phyloP scores from a whole-genome alignment of 2,329 filamentous ascomycete genomes.

The Cercospora sp. region DNA sequence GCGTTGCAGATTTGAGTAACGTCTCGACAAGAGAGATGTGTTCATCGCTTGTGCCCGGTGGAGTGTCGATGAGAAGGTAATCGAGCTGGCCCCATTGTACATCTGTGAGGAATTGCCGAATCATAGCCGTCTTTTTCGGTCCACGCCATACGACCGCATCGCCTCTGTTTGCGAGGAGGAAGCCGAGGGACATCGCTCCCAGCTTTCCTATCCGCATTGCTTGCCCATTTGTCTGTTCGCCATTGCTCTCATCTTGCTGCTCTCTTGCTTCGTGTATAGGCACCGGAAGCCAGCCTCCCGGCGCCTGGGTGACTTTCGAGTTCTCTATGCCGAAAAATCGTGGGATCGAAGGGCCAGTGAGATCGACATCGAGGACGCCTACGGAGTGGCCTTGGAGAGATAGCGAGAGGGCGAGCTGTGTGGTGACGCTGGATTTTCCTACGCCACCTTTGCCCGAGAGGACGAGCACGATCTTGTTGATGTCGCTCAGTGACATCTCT shows the following conservation, averaged over 20 bases:
- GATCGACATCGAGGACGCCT: conserved; percentile 91
- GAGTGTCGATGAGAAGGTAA: conserved; percentile 91
- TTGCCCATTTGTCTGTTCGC: conserved; percentile 16
- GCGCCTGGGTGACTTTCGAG: conserved; percentile 86
- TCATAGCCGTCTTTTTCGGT: conserved; percentile 99
- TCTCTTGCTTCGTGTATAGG: conserved; percentile 65
- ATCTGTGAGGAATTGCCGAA: conserved; percentile 90
- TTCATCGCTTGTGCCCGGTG: conserved; percentile 93
- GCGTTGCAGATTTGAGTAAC: conserved; percentile 42
- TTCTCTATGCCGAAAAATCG: conserved; percentile 89
- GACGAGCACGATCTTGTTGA: conserved; percentile 77
- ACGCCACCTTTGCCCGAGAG: conserved; percentile 98
- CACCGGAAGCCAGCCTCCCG: conserved; percentile 89
- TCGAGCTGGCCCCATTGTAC: conserved; percentile 87
- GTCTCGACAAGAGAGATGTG: conserved; percentile 92
- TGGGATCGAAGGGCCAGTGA: conserved; percentile 94
- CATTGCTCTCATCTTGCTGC: conserved; percentile 1
- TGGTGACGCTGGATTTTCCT: conserved; percentile 96
- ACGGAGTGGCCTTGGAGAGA: conserved; percentile 83
- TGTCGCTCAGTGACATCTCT: conserved; percentile 65
- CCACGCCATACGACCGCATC: conserved; percentile 97
- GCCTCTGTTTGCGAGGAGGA: conserved; percentile 76
- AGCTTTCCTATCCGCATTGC: conserved; percentile 58
- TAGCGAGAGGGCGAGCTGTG: conserved; percentile 88
- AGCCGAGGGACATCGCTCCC: conserved; percentile 89